Evolutionary conservation across 2,329 filamentous ascomycete genomes (phyloP).

Genomic region (Sclerotinia sclerotiorum): DNA sequence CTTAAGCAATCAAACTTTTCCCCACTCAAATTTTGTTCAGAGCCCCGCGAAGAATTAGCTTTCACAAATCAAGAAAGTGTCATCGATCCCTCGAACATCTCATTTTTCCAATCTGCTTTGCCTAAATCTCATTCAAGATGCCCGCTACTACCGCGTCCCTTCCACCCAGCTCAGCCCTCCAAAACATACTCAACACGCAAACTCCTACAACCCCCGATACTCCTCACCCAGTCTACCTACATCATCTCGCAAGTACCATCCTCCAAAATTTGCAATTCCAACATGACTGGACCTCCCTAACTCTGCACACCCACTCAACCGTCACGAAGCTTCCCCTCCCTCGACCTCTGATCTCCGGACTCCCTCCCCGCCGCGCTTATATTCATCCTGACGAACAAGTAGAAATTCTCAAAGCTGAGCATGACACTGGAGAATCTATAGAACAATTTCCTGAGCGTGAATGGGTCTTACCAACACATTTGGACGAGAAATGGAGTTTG

Average conservation of each 20-base stretch:
- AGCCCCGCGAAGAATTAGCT: conserved; percentile 9
- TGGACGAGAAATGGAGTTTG: conserved; percentile 72
- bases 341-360: conserved; percentile 67
- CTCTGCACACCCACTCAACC: conserved; percentile 51
- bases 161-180: conserved; percentile 32
- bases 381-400: conserved; percentile 82
- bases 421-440: conserved; percentile 48
- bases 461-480: conserved; percentile 74
- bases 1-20: background rate
- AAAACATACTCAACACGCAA: conserved; percentile 34
- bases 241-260: conserved; percentile 59
- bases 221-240: conserved; percentile 40
- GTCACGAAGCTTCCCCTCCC: conserved; percentile 46
- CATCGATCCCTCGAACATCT: background rate
- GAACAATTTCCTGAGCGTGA: conserved; percentile 60
- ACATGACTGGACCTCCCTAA: conserved; percentile 69
- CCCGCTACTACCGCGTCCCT: conserved; percentile 26
- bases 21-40: conserved; percentile 6
- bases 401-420: conserved; percentile 63
- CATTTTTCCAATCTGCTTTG: background rate
- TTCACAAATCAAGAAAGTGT: conserved; percentile 6
- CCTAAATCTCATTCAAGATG: conserved; percentile 22
- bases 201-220: conserved; percentile 29
- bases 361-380: conserved; percentile 73
- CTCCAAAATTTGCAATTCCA: conserved; percentile 71